These are phyloP conservation scores for Brassica rapa DNA, from an alignment of 345 rosid genomes.

Conservation along the genomic window DNA sequence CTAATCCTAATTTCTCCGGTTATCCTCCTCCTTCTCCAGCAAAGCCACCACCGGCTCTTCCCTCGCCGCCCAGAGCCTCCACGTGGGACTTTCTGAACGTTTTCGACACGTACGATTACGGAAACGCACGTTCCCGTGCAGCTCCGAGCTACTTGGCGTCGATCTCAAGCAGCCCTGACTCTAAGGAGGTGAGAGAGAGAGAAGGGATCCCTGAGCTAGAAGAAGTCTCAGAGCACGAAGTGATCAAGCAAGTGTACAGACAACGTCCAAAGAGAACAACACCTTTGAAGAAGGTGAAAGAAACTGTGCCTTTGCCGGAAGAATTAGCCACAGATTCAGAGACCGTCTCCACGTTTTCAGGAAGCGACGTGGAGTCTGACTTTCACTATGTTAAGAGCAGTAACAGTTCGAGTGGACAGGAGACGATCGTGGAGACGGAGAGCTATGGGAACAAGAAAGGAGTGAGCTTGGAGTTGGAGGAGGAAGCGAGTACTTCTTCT, in stretches of 20 bases:
- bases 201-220: slow-evolving; percentile 97
- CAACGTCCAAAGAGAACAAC: slow-evolving; percentile 46
- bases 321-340: slow-evolving; percentile 28
- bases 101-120: slow-evolving; percentile 56
- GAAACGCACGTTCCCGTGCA: slow-evolving; percentile 38
- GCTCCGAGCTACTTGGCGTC: slow-evolving; percentile 48
- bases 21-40: slow-evolving; percentile 41
- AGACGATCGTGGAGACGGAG: slow-evolving; percentile 44
- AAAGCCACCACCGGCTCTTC: slow-evolving; percentile 43
- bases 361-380: slow-evolving; percentile 31
- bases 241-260: slow-evolving; percentile 44
- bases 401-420: slow-evolving; percentile 45
- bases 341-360: slow-evolving; percentile 33
- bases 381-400: slow-evolving; percentile 39
- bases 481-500: slow-evolving; percentile 50
- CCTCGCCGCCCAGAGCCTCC: slow-evolving; percentile 76
- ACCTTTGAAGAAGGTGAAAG: slow-evolving; percentile 27
- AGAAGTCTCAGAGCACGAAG: slow-evolving; percentile 78
- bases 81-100: slow-evolving; percentile 87
- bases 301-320: slow-evolving; percentile 46
- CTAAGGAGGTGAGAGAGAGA: slow-evolving; percentile 83
- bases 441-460: slow-evolving; percentile 53
- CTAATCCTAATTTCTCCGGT: slow-evolving; percentile 46
- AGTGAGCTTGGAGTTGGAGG: slow-evolving; percentile 72
- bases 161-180: slow-evolving; percentile 78